phyloP scores from a whole-genome alignment of 768 basidiomycete species.

The Leccinum truebloodii region DNA sequence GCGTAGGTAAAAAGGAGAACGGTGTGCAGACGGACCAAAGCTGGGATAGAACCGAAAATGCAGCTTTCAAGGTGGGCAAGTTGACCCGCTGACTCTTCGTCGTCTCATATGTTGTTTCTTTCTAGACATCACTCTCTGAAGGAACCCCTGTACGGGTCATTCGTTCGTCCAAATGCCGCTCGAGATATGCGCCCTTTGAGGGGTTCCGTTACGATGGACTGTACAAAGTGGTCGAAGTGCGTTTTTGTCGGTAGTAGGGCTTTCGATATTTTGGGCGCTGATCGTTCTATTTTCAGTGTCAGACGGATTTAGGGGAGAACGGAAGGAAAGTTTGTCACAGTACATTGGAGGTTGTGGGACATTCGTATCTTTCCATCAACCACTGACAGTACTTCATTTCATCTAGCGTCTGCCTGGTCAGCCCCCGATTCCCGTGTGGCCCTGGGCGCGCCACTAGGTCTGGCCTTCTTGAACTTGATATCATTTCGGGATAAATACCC shows the following conservation, averaged over 20 bases:
- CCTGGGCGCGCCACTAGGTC: neutral
- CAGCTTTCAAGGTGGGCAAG: constrained; percentile 19
- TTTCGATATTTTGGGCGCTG: neutral
- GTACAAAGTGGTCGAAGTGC: constrained; percentile 27
- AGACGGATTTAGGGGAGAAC: constrained; percentile 17
- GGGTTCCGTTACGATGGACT: constrained; percentile 35
- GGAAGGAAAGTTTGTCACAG: constrained; percentile 24
- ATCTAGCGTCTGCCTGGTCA: constrained; percentile 28
- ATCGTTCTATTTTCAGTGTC: constrained; percentile 15
- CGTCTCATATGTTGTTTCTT: neutral
- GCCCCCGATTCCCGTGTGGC: constrained; percentile 19
- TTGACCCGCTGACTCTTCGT: neutral
- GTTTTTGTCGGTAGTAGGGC: neutral
- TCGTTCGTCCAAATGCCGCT: constrained; percentile 20
- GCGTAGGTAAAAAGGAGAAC: constrained; percentile 22
- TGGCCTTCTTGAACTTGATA: neutral
- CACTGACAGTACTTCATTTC: neutral
- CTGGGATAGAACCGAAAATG: constrained; percentile 16
- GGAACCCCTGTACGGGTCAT: constrained; percentile 27
- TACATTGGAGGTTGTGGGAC: constrained; percentile 23
- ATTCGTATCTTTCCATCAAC: neutral
- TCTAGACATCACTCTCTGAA: constrained; percentile 18
- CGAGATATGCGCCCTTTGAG: constrained; percentile 26
- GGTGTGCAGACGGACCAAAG: constrained; percentile 22
- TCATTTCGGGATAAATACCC: neutral